Conservation (phyloP, 1,284 basidiomycete genomes). For the Heterobasidion annosum region DNA sequence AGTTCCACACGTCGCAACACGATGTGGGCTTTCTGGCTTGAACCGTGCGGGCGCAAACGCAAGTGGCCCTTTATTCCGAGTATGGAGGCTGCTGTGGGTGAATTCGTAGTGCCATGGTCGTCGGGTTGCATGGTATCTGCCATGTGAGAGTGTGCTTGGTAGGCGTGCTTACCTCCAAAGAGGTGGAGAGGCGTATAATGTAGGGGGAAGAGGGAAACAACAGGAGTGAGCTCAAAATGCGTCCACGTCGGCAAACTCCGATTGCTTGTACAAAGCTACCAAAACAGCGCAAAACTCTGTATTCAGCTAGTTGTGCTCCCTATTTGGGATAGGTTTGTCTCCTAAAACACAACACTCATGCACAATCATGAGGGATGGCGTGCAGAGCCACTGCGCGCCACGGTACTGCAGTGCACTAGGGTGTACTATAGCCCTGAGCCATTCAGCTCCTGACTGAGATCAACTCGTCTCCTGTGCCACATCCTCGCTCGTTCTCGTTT, state of each 20-base stretch:
- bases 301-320: no score
- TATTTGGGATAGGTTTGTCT: no score
- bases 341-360: no score
- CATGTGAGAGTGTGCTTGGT: constrained; percentile 7
- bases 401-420: no score
- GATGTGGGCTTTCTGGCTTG: constrained; percentile 50
- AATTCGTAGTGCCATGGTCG: constrained; percentile 4
- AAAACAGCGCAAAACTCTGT: no score
- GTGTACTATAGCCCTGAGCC: no score
- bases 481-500: no score
- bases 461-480: no score
- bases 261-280: background rate
- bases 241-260: background rate
- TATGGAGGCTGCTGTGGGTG: constrained; percentile 33
- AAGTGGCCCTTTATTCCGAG: constrained; percentile 45
- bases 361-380: no score
- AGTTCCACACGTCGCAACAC: constrained; percentile 46
- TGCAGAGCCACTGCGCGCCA: no score
- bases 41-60: constrained; percentile 48
- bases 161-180: constrained; percentile 12
- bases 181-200: constrained; percentile 1
- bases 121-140: constrained; percentile 8
- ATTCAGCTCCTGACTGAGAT: no score
- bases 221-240: constrained; percentile 4
- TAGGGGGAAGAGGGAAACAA: constrained; percentile 4